These are phyloP conservation scores for Calcarisporium arbuscula DNA, from an alignment of 2,329 filamentous ascomycete genomes.

Conservation along the genomic window DNA sequence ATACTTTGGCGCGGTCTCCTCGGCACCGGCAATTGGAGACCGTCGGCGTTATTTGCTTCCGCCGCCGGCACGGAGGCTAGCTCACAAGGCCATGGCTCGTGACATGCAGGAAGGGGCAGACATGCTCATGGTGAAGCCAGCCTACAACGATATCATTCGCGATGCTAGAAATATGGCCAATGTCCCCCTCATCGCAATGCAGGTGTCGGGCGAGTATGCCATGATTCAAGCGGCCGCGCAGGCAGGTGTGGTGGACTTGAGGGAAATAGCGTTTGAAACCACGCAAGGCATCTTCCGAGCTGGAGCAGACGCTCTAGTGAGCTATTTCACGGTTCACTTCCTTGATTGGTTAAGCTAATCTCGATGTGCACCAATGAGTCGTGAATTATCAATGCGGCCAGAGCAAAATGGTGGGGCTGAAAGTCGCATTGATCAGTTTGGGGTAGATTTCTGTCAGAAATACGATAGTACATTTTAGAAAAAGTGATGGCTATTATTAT, in stretches of 20 bases:
- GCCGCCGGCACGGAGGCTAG: not conserved
- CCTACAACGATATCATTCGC: slow-evolving; percentile 1
- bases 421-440: no score
- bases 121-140: slow-evolving; percentile 3
- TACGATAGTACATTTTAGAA: no score
- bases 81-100: slow-evolving; percentile 1
- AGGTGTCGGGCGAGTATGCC: slow-evolving; percentile 2
- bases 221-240: slow-evolving; percentile 1
- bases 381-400: no score
- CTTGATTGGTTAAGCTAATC: slow-evolving; percentile 2
- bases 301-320: not conserved
- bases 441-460: no score
- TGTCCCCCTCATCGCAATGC: slow-evolving; percentile 1
- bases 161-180: slow-evolving; percentile 1
- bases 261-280: slow-evolving; percentile 1
- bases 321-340: slow-evolving; percentile 2
- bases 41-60: slow-evolving; percentile 1
- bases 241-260: slow-evolving; percentile 1
- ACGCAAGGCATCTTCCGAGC: not conserved
- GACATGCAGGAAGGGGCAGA: slow-evolving; percentile 1
- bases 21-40: not conserved
- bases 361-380: no score
- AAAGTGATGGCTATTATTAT: no score
- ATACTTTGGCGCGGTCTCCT: not conserved
- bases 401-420: no score